A percentile compares a stretch with the other conserved stretches of the same genome.
Conservation (phyloP, 2,329 filamentous ascomycete species). For the Macrophomina pseudophaseolina region DNA sequence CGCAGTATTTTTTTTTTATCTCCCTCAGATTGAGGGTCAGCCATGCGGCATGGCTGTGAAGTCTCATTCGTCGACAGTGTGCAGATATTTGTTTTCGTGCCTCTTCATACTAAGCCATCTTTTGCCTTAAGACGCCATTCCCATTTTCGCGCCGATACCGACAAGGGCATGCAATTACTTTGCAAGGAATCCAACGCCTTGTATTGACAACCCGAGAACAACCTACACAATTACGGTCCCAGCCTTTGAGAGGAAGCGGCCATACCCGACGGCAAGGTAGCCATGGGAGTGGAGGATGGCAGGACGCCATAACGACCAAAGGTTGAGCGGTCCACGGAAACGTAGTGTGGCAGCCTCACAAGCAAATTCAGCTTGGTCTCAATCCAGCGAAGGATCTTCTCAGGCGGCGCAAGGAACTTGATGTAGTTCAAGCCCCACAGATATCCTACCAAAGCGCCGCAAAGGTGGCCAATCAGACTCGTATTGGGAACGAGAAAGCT, state of each 20-base stretch:
- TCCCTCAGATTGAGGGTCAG: neutral
- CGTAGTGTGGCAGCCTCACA: slow-evolving; percentile 84
- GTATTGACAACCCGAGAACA: neutral
- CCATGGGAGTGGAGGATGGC: slow-evolving; percentile 52
- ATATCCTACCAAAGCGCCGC: slow-evolving; percentile 84
- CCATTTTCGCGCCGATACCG: slow-evolving; percentile 1
- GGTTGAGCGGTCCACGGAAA: slow-evolving; percentile 94
- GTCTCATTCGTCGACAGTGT: neutral
- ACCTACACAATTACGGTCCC: neutral
- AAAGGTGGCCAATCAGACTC: slow-evolving; percentile 85
- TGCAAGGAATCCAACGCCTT: slow-evolving; percentile 10
- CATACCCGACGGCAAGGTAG: neutral
- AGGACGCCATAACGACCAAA: slow-evolving; percentile 91
- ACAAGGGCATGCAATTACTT: neutral
- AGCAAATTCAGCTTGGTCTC: slow-evolving; percentile 88
- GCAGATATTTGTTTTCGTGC: neutral
- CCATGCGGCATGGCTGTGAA: neutral
- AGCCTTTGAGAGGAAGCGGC: slow-evolving; percentile 13
- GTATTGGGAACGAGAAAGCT: slow-evolving; percentile 79
- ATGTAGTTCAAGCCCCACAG: slow-evolving; percentile 85
- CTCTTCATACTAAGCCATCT: slow-evolving; percentile 12
- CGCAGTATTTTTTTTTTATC: too few species aligned
- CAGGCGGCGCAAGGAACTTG: slow-evolving; percentile 86
- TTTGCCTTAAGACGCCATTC: neutral
- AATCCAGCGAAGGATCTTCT: slow-evolving; percentile 84